Conservation (phyloP, 495 filamentous ascomycete genomes). For the Filosporella fistucella region DNA sequence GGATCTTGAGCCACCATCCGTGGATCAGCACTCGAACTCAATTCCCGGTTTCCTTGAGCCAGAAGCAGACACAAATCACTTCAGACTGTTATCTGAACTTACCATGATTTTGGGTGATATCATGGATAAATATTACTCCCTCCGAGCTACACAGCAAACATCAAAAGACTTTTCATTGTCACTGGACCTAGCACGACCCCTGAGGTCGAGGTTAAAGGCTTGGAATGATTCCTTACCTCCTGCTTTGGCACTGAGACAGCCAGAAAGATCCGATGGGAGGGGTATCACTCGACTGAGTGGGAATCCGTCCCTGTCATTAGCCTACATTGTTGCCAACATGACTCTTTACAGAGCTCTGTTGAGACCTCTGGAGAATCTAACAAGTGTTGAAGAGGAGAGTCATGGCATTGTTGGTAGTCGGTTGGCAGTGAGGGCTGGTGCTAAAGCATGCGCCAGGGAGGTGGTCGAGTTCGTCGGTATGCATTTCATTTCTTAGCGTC, state of each 20-base stretch:
- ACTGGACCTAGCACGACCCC: constrained; percentile 18
- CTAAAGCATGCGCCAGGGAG: constrained; percentile 24
- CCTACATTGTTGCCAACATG: constrained; percentile 25
- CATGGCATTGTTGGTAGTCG: constrained; percentile 19
- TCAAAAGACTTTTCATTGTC: constrained; percentile 22
- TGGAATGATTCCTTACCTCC: constrained; percentile 24
- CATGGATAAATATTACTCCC: constrained; percentile 23
- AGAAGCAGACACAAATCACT: constrained; percentile 20
- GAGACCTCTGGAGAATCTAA: constrained; percentile 22
- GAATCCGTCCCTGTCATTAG: constrained; percentile 19
- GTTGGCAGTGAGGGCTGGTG: constrained; percentile 13
- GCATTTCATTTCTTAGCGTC: no score
- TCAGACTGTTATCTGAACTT: constrained; percentile 21
- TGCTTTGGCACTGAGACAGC: constrained; percentile 11
- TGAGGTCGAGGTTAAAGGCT: constrained; percentile 17
- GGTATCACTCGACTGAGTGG: constrained; percentile 20
- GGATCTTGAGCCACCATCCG: constrained; percentile 18
- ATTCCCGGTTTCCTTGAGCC: constrained; percentile 17
- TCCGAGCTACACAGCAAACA: constrained; percentile 20
- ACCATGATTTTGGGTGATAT: constrained; percentile 25
- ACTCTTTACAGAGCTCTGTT: constrained; percentile 23
- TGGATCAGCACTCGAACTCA: constrained; percentile 11
- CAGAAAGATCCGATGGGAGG: constrained; percentile 14
- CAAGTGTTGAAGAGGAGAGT: constrained; percentile 17
- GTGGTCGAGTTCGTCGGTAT: constrained; percentile 24